phyloP scores from a whole-genome alignment of 441 rosid species.

The Hura crepitans region DNA sequence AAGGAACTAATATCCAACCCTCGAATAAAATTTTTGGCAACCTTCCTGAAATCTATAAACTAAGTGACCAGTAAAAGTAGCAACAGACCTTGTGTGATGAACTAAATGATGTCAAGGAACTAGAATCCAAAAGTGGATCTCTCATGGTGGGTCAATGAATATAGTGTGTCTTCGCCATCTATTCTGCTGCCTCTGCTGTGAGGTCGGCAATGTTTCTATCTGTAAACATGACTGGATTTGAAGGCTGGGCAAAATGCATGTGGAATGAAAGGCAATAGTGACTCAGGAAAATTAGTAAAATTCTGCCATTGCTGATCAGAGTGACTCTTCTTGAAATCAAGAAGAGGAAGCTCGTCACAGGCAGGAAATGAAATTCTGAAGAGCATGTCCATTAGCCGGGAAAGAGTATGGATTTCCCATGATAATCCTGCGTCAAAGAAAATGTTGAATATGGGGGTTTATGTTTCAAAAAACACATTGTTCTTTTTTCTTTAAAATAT shows the following conservation, averaged over 20 bases:
- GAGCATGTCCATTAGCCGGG: slow-evolving; percentile 58
- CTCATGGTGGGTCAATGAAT: slow-evolving; percentile 73
- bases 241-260: slow-evolving; percentile 61
- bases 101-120: slow-evolving; percentile 83
- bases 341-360: slow-evolving; percentile 62
- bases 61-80: slow-evolving; percentile 63
- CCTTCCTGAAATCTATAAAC: slow-evolving; percentile 59
- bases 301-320: slow-evolving; percentile 63
- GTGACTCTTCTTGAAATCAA: slow-evolving; percentile 67
- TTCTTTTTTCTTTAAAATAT: slow-evolving; percentile 35
- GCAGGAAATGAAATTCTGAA: slow-evolving; percentile 53
- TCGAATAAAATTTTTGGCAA: slow-evolving; percentile 40
- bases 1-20: slow-evolving; percentile 34
- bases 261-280: slow-evolving; percentile 70
- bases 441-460: slow-evolving; percentile 80
- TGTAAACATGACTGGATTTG: slow-evolving; percentile 69
- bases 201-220: slow-evolving; percentile 58
- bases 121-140: slow-evolving; percentile 79
- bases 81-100: slow-evolving; percentile 86
- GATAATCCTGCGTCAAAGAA: slow-evolving; percentile 96
- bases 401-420: slow-evolving; percentile 55
- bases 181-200: slow-evolving; percentile 60
- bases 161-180: slow-evolving; percentile 60
- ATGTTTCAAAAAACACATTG: slow-evolving; percentile 38
- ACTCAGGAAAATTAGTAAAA: slow-evolving; percentile 57